These are phyloP conservation scores for Eucommia ulmoides DNA, from an alignment of 257 asterid species.

Conservation along the genomic window DNA sequence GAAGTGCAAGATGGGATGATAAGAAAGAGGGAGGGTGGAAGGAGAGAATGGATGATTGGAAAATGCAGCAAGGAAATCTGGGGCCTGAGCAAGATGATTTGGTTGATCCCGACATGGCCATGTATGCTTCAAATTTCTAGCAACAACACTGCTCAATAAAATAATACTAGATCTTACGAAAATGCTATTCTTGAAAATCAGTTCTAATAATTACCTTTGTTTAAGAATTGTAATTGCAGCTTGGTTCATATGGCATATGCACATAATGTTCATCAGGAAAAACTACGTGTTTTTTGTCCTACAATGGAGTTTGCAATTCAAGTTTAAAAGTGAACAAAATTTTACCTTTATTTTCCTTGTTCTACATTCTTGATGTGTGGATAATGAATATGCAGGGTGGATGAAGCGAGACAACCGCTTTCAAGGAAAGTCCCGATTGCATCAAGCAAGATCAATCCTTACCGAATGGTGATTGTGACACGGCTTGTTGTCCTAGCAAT, in stretches of 20 bases:
- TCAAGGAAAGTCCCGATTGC: constrained; percentile 94
- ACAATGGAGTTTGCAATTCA: too few species aligned
- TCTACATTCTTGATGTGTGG: constrained; percentile 1
- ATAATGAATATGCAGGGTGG: constrained; percentile 61
- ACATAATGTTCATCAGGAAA: too few species aligned
- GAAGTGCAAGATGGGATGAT: constrained; percentile 84
- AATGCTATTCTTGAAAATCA: too few species aligned
- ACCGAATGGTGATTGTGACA: constrained; percentile 88
- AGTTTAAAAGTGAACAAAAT: too few species aligned
- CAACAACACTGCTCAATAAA: too few species aligned
- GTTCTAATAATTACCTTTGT: too few species aligned
- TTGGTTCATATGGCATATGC: too few species aligned
- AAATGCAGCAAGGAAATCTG: constrained; percentile 73
- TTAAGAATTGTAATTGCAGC: too few species aligned
- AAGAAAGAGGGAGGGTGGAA: constrained; percentile 77
- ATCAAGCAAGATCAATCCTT: constrained; percentile 87
- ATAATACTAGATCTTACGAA: too few species aligned
- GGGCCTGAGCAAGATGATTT: constrained; percentile 55
- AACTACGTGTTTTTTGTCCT: too few species aligned
- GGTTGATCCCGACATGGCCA: constrained; percentile 65
- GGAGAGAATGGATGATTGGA: constrained; percentile 98
- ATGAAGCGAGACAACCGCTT: constrained; percentile 89
- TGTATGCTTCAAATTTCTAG: constrained; percentile 26
- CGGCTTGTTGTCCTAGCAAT: constrained; percentile 67
- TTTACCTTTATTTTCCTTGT: too few species aligned